Base-by-base conservation (phyloP, 805 yeast species). In the Candida vaughaniae region DNA sequence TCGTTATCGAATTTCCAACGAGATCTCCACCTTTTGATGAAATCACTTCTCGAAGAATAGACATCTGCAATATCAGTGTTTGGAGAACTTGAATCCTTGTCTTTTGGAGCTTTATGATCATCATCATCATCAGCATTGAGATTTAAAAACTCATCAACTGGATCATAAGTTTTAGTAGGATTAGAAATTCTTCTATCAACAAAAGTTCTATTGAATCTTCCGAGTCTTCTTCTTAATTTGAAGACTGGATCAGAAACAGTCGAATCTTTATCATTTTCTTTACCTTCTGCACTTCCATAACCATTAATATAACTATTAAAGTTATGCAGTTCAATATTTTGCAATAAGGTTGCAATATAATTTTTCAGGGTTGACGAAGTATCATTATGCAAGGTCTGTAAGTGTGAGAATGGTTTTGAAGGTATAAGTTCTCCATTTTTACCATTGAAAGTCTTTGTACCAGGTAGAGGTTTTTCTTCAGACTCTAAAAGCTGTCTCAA, bases 1-100 rank as follows among this genome's bases (percentile, higher is more conserved):
- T 85, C 90, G 27, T 70, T 61, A 56, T 84, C 90, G 52, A 75
- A 82, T 50, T 67, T 77, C 85, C 85, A 85, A 43, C 78, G 73
- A 34, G 82, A 82, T 41, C 72, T 72, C 36, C 77, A 55, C 42
- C 89, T 65, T 20, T 66, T 62, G 23, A 65, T 34, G 5, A 44
- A 36, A 36, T 79, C 85, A 14, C 54, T 52, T 39, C 62, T 61
- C 15, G 73, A 72, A 36, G 68, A 71, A 45, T 77, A 76, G 11
- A 71, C 77, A 47, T 73, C 60, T 47, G 45, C 52, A 51, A 36
- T 28, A 22, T 22, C 43, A 10, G 53, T 38, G 14, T 42, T 38
- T 16, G 33, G 36, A 12, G 32, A 29, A 9, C 6, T 6, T 9
- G 11, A 17, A 12, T 45, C 55, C 2, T 41, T 36, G 10, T 54